Base-by-base conservation (phyloP, 176 grass and related monocot genomes). In the Oryza brachyantha region DNA sequence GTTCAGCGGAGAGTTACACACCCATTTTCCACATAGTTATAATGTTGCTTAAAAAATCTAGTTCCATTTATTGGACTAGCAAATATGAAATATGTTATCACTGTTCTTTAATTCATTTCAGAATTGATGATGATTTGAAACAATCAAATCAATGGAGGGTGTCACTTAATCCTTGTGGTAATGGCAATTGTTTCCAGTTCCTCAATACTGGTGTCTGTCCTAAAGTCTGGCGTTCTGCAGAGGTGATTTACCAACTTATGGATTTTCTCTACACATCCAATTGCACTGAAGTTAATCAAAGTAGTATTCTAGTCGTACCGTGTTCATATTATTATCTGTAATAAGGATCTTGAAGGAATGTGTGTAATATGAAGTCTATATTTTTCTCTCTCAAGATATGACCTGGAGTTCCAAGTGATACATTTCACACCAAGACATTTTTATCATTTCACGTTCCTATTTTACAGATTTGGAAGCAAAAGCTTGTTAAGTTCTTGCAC, bases 91-190 rank as follows among this genome's bases (percentile, higher is more conserved):
- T 36, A 61, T 46, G 52, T 42, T 13, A 29, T 39, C 22, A 21
- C 0, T 66, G 17, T 58, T 61, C 17, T 21, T 83, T 10, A 75
- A n/a, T n/a, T n/a, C n/a, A 38, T 75, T 50, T 24, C 63, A 75
- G 72, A 75, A 57, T 83, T 35, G 81, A 83, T 68, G 62, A 59
- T 32, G 0, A 66, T 36, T 42, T 83, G 72, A 22, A 43, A 60
- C 45, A 31, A 67, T 8, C 8, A 31, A 13, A 59, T 41, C 46
- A 68, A 75, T 75, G 19, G 46, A 74, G 63, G 46, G 46, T 39
- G 37, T 58, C 40, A 25, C 17, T 54, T 74, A 19, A 54, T 38
- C 71, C 10, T 9, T 16, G 11, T 41, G 24, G 0, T 57, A 6
- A 3, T 74, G 0, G 17, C 24, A 27, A 29, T 38, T 65, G 61